These are phyloP conservation scores for Ogataea degrootiae DNA, from an alignment of 805 yeast genomes.

Conservation along the genomic window DNA sequence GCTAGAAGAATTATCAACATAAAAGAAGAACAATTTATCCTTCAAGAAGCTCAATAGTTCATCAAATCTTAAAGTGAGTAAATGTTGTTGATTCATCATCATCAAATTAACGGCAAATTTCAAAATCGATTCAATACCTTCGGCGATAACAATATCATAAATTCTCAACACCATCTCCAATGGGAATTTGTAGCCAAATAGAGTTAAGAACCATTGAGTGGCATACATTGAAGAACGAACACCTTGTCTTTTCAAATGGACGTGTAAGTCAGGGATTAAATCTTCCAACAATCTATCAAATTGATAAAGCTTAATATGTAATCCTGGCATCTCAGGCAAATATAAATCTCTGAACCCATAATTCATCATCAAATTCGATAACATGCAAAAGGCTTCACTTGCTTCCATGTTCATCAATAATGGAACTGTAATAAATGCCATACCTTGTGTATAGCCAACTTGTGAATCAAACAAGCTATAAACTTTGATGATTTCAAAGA, in stretches of 20 bases:
- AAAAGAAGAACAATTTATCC: slow-evolving; percentile 70
- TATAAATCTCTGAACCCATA: slow-evolving; percentile 77
- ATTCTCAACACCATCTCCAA: slow-evolving; percentile 81
- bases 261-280: slow-evolving; percentile 61
- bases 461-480: slow-evolving; percentile 85
- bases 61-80: slow-evolving; percentile 69
- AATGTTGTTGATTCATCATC: slow-evolving; percentile 55
- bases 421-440: slow-evolving; percentile 91
- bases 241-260: slow-evolving; percentile 81
- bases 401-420: slow-evolving; percentile 75
- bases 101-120: slow-evolving; percentile 81
- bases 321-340: slow-evolving; percentile 90
- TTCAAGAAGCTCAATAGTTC: slow-evolving; percentile 71
- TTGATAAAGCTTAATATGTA: slow-evolving; percentile 79
- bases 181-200: slow-evolving; percentile 94
- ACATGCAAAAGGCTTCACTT: slow-evolving; percentile 76
- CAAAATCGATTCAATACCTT: slow-evolving; percentile 83
- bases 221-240: slow-evolving; percentile 94
- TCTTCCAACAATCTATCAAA: slow-evolving; percentile 86
- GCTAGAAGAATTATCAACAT: slow-evolving; percentile 37
- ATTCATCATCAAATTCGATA: slow-evolving; percentile 77
- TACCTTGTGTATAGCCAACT: slow-evolving; percentile 97
- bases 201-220: slow-evolving; percentile 93
- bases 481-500: slow-evolving; percentile 74
- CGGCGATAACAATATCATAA: slow-evolving; percentile 82